These are phyloP conservation scores for Metarhizium album DNA, from an alignment of 2,329 filamentous ascomycete genomes.

Conservation along the genomic window DNA sequence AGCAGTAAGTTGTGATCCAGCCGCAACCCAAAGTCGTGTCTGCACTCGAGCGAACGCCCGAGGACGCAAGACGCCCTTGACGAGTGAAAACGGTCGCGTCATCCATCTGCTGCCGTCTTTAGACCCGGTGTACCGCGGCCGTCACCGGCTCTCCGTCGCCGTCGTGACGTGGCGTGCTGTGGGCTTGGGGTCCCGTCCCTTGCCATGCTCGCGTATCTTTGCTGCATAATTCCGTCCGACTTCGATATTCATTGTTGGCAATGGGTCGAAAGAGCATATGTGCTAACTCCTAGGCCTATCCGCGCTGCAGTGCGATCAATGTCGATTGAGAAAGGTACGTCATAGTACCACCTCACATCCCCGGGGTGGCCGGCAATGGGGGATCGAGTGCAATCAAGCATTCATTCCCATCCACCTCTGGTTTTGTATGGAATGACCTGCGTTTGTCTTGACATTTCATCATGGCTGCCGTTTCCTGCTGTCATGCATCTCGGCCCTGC, in stretches of 20 bases:
- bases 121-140: background rate
- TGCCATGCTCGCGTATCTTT: too few relatives aligned
- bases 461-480: background rate
- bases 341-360: slow-evolving; percentile 2
- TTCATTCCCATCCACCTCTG: too few relatives aligned
- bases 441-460: background rate
- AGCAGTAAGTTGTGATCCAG: slow-evolving; percentile 22
- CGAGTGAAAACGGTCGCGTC: background rate
- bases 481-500: background rate
- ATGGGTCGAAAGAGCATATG: background rate
- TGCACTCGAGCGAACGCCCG: background rate
- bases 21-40: slow-evolving; percentile 4
- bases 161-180: too few relatives aligned
- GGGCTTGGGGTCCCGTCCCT: background rate
- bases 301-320: slow-evolving; percentile 32
- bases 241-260: too few relatives aligned
- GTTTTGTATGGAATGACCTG: too few relatives aligned
- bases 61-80: background rate
- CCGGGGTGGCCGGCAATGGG: slow-evolving; percentile 1
- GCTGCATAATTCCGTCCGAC: too few relatives aligned
- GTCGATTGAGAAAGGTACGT: slow-evolving; percentile 30
- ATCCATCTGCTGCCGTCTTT: background rate
- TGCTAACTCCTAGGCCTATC: slow-evolving; percentile 1
- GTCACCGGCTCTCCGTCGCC: background rate
- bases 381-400: background rate